Base-by-base conservation (phyloP, 2,329 filamentous ascomycete genomes). In the Alternaria gaisen region DNA sequence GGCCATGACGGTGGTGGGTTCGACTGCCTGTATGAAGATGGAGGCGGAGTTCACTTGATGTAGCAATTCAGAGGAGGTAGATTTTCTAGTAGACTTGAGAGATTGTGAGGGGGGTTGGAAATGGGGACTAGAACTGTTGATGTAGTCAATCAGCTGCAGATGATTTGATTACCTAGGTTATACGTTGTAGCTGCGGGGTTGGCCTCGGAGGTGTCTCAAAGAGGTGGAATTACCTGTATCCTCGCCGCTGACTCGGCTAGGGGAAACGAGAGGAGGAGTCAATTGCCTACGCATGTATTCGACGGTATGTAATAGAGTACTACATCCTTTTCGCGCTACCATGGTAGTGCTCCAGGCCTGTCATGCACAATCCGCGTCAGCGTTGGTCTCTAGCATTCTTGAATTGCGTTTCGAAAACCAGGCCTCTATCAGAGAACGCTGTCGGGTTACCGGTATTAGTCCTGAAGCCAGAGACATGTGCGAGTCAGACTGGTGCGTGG, bases 131-230 rank as follows among this genome's bases (percentile, higher is more conserved):
- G 11, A 9, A 3, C 36, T 36, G 20, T 41, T 30, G 20, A 20
- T 43, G 22, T 38, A 28, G 44, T 36, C 42, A 36, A 54, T 36
- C 30, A 32, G 28, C 46, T 3, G 26, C 16, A 53, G 28, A 53
- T 18, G 14, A 53, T 38, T n/a, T 36, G 18, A 57, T 67, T 64
- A 60, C 65, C 65, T 67, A 66, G 65, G 65, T 62, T 59, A 61
- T 26, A 51, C 34, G 40, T 46, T 48, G 38, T 36, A 36, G 57
- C 47, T 64, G 62, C 62, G 61, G 64, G 61, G 61, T 63, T 36
- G 41, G 53, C 55, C 42, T 54, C 18, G 34, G 32, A 46, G 28
- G 26, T 46, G 12, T 24, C 22, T 40, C 14, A 30, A 16, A 44
- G 14, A 16, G 20, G 22, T 20, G 9, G 36, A 34, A 10, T 10